Percentiles rank a stretch among this genome's conserved stretches.
Conservation (phyloP, 164 flowering plant genomes). For the Annona squamosa region DNA sequence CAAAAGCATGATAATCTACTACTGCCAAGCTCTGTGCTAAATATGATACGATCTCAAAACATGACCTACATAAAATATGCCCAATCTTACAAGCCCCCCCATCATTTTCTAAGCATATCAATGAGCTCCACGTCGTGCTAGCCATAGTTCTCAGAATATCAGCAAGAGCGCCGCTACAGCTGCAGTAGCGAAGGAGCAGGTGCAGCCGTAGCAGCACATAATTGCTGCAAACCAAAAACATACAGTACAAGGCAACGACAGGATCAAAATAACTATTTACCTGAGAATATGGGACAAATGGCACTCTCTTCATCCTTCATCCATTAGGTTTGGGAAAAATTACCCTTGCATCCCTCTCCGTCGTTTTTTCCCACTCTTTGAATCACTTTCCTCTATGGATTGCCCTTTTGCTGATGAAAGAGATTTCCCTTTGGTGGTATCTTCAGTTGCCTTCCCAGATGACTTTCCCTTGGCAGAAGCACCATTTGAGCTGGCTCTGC, state of each 20-base stretch:
- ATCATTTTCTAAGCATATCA: not conserved
- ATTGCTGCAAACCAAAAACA: not conserved
- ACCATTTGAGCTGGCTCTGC: slow-evolving; percentile 3
- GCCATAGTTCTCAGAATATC: slow-evolving; percentile 2
- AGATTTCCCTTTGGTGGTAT: slow-evolving; percentile 2
- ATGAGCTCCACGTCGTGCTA: not conserved
- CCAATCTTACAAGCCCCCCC: slow-evolving; percentile 6
- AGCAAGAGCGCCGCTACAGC: not conserved
- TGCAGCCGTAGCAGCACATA: not conserved
- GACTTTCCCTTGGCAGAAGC: slow-evolving; percentile 1
- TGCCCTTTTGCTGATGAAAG: not conserved
- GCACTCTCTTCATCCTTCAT: not conserved
- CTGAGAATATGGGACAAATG: not conserved
- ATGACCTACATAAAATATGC: slow-evolving; percentile 1
- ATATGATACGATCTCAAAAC: slow-evolving; percentile 2
- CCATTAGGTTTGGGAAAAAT: not conserved
- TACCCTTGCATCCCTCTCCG: slow-evolving; percentile 14
- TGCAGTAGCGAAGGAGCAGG: not conserved
- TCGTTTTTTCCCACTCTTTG: slow-evolving; percentile 43
- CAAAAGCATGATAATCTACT: not conserved
- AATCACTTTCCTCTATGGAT: slow-evolving; percentile 20
- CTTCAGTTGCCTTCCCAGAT: not conserved
- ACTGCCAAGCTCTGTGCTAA: not conserved
- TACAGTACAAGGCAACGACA: not conserved
- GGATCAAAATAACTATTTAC: slow-evolving; percentile 1